Evolutionary conservation across 345 rosid species (phyloP).

Genomic region (Garcia nutans): DNA sequence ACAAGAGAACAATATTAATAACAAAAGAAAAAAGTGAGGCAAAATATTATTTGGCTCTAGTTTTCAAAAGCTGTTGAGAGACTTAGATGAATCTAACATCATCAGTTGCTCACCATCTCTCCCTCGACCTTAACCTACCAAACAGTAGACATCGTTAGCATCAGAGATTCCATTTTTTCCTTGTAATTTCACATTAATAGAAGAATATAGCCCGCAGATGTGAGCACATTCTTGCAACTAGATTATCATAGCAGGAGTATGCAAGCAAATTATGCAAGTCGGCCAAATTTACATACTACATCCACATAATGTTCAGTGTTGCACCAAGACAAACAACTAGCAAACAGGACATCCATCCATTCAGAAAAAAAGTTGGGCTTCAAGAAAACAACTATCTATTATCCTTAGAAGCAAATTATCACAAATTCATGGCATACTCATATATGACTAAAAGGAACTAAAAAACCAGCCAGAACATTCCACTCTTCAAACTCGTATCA

Average conservation of each 20-base stretch:
- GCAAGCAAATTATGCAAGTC: not conserved
- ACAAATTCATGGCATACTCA: not conserved
- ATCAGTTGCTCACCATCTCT: slow-evolving; percentile 55
- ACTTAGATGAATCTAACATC: slow-evolving; percentile 23
- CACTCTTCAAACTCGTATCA: not conserved
- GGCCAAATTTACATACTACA: not conserved
- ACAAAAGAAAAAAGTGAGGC: slow-evolving; percentile 16
- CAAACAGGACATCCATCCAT: not conserved
- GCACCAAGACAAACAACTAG: not conserved
- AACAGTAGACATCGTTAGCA: not conserved
- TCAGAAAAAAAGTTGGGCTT: not conserved
- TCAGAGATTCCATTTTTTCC: not conserved
- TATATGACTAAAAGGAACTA: not conserved
- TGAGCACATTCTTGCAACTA: not conserved
- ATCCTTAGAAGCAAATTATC: not conserved
- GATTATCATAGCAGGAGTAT: not conserved
- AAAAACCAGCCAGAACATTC: not conserved
- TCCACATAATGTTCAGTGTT: not conserved
- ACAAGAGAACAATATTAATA: slow-evolving; percentile 19
- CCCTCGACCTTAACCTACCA: slow-evolving; percentile 61
- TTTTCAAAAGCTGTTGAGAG: slow-evolving; percentile 26
- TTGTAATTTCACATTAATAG: not conserved
- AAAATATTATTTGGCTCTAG: slow-evolving; percentile 40
- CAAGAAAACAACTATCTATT: not conserved
- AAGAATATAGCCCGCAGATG: not conserved